Percentiles rank a stretch among this genome's conserved stretches.
These are phyloP conservation scores for Phoma sp. DNA, from an alignment of 2,329 filamentous ascomycete species.

Conservation along the genomic window DNA sequence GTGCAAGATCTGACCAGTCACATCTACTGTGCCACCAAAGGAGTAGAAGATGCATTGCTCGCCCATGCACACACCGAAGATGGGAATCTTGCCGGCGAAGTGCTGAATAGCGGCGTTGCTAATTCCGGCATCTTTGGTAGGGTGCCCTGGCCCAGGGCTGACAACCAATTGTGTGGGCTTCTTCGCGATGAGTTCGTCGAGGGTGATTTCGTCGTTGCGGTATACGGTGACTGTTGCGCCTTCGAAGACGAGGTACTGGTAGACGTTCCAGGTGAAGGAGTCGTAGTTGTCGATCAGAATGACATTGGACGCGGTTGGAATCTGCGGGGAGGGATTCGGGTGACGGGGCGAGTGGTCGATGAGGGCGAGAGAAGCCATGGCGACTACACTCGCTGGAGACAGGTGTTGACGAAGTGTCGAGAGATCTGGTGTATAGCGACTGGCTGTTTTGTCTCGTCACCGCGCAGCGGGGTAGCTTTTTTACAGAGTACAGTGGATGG, in stretches of 20 bases:
- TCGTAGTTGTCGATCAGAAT: slow-evolving; percentile 99
- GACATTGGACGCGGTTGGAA: slow-evolving; percentile 84
- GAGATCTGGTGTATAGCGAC: not conserved
- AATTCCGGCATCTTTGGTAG: slow-evolving; percentile 86
- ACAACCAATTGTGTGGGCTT: slow-evolving; percentile 93
- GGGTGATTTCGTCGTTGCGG: slow-evolving; percentile 87
- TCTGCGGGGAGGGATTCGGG: slow-evolving; percentile 72
- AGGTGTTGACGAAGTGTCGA: not conserved
- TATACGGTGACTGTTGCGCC: slow-evolving; percentile 88
- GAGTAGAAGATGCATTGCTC: slow-evolving; percentile 96
- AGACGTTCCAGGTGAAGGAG: slow-evolving; percentile 99
- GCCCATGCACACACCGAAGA: slow-evolving; percentile 98
- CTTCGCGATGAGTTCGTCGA: slow-evolving; percentile 81
- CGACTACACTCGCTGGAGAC: slow-evolving; percentile 1
- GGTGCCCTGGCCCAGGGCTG: slow-evolving; percentile 94
- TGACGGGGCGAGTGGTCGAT: slow-evolving; percentile 88
- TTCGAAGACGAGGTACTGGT: slow-evolving; percentile 97
- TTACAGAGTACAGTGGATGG: not conserved
- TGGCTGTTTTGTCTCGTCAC: not conserved
- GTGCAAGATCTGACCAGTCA: slow-evolving; percentile 94
- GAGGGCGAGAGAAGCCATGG: slow-evolving; percentile 56
- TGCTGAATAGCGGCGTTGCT: slow-evolving; percentile 89
- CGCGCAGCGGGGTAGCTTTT: not conserved
- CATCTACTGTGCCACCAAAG: slow-evolving; percentile 88
- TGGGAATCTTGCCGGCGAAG: slow-evolving; percentile 92